phyloP scores from a whole-genome alignment of 2,329 filamentous ascomycete genomes.

The Penicillium sp. region DNA sequence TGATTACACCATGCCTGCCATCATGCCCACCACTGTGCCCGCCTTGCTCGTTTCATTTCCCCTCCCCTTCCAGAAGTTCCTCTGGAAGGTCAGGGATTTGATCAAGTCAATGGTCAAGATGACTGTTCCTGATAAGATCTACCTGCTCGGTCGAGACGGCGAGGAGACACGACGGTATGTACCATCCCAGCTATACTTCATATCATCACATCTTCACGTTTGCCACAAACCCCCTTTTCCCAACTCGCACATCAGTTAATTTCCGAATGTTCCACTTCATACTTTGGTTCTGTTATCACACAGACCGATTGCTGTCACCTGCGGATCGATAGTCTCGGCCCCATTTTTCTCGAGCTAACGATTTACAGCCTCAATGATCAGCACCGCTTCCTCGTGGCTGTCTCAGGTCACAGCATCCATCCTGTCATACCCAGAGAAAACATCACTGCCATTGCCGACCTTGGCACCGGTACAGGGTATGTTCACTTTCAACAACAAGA shows the following conservation, averaged over 20 bases:
- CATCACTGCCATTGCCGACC: slow-evolving; percentile 25
- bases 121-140: slow-evolving; percentile 11
- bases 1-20: neutral
- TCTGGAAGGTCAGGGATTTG: neutral
- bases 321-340: neutral
- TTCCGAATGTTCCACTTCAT: too few species aligned
- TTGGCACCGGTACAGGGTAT: slow-evolving; percentile 35
- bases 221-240: too few species aligned
- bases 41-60: neutral
- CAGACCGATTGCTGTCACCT: too few species aligned
- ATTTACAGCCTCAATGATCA: slow-evolving; percentile 25
- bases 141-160: slow-evolving; percentile 22
- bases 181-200: neutral
- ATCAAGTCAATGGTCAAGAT: neutral
- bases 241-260: too few species aligned
- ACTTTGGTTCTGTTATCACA: too few species aligned
- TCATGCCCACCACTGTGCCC: neutral
- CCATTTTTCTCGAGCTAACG: neutral
- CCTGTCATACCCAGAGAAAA: slow-evolving; percentile 25
- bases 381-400: slow-evolving; percentile 25
- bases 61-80: neutral
- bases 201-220: too few species aligned
- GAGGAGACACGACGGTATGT: slow-evolving; percentile 26
- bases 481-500: neutral
- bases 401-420: slow-evolving; percentile 22